Conservation (phyloP, 371 early-diverging fungal species). For the Lichtheimia ornata region DNA sequence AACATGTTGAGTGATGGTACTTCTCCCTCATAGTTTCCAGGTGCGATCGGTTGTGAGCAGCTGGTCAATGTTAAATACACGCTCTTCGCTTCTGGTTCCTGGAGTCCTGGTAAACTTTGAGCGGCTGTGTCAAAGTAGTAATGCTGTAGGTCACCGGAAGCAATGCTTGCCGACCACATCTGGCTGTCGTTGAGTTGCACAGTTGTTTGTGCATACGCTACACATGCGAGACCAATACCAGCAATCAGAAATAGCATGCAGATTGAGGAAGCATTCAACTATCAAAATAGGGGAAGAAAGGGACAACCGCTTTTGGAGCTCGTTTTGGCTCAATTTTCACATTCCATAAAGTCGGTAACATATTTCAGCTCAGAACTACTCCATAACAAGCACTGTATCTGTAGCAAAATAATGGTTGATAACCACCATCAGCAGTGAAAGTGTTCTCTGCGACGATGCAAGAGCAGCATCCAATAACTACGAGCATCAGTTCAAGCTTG, state of each 20-base stretch:
- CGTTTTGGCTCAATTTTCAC: no score
- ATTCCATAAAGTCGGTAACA: no score
- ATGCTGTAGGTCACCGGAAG: slow-evolving; percentile 24
- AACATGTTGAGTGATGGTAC: slow-evolving; percentile 44
- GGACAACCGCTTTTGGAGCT: no score
- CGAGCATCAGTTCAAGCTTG: no score
- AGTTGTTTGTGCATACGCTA: slow-evolving; percentile 10
- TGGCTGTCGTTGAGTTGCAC: slow-evolving; percentile 19
- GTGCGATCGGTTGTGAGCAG: slow-evolving; percentile 39
- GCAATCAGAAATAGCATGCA: slow-evolving; percentile 1
- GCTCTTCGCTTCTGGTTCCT: slow-evolving; percentile 15
- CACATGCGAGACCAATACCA: background rate
- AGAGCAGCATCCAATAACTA: no score
- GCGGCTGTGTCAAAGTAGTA: slow-evolving; percentile 17
- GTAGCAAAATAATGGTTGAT: no score
- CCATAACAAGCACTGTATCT: no score
- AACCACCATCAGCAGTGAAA: no score
- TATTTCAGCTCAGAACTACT: no score
- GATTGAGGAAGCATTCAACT: background rate
- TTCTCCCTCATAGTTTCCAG: slow-evolving; percentile 22
- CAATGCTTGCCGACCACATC: slow-evolving; percentile 6
- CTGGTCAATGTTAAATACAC: slow-evolving; percentile 33
- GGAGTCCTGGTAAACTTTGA: background rate
- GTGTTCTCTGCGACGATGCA: no score
- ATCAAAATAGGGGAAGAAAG: no score